Percentiles rank a stretch among this genome's conserved stretches.
Conservation (phyloP, 805 yeast species). For the Zygosaccharomyces pseudorouxii region DNA sequence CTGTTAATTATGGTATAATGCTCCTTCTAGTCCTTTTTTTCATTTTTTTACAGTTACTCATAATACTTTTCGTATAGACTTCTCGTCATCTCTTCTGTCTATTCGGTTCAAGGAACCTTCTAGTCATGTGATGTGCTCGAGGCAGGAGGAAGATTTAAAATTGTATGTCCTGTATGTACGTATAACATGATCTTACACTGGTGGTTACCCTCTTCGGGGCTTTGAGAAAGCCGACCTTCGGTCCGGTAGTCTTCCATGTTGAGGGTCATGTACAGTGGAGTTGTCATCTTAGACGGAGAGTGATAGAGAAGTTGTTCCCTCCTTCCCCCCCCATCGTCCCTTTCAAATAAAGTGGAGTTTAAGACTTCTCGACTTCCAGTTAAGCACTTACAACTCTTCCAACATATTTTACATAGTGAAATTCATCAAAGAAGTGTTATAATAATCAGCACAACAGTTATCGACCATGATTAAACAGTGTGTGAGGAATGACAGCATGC, state of each 20-base stretch:
- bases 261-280: background rate
- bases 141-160: too few relatives aligned
- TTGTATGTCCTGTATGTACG: background rate
- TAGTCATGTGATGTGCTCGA: too few relatives aligned
- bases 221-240: slow-evolving; percentile 4
- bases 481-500: slow-evolving; percentile 10
- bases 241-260: background rate
- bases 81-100: background rate
- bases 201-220: background rate
- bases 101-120: background rate
- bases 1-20: background rate
- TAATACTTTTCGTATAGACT: slow-evolving; percentile 1
- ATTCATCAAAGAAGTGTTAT: background rate
- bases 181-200: background rate
- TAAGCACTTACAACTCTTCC: too few relatives aligned
- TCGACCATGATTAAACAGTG: slow-evolving; percentile 12
- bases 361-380: background rate
- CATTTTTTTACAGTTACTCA: background rate
- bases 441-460: background rate
- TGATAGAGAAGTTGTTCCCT: background rate
- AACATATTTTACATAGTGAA: too few relatives aligned
- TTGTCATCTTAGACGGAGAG: background rate
- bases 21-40: background rate
- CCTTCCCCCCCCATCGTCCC: background rate
- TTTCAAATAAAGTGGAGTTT: background rate